Evolutionary conservation across 345 rosid species (phyloP).

Genomic region (Limnanthes douglasii): DNA sequence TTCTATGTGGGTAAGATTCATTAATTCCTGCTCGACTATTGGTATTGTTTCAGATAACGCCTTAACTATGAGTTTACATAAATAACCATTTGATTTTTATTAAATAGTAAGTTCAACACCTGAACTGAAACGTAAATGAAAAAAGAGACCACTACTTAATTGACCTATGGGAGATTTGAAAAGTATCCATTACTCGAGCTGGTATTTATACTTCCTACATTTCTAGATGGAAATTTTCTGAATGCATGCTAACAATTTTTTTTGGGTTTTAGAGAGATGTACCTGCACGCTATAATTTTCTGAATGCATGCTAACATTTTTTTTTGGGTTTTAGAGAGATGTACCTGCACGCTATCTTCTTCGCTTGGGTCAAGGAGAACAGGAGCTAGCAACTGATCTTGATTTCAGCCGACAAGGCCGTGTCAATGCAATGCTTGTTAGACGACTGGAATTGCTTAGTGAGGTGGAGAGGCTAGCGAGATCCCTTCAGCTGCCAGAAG

Average conservation of each 20-base stretch:
- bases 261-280: constrained; percentile 82
- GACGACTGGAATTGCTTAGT: constrained; percentile 73
- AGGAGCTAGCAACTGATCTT: constrained; percentile 95
- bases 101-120: too few species aligned
- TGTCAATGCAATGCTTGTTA: constrained; percentile 96
- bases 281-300: constrained; percentile 65
- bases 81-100: too few species aligned
- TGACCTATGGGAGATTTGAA: too few species aligned
- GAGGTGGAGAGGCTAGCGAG: constrained; percentile 98
- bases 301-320: constrained; percentile 6
- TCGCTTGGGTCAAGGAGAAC: constrained; percentile 99
- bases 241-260: too few species aligned
- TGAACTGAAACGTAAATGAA: too few species aligned
- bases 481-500: constrained; percentile 92
- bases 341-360: constrained; percentile 99
- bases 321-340: constrained; percentile 75
- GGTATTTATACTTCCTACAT: too few species aligned
- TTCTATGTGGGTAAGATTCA: too few species aligned
- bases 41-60: too few species aligned
- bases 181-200: too few species aligned
- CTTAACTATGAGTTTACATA: too few species aligned
- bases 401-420: constrained; percentile 98
- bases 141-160: too few species aligned
- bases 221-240: constrained; percentile 3
- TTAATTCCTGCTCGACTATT: too few species aligned